These are phyloP conservation scores for Ganoderma lingzhi DNA, from an alignment of 1,284 basidiomycete species.

Conservation along the genomic window DNA sequence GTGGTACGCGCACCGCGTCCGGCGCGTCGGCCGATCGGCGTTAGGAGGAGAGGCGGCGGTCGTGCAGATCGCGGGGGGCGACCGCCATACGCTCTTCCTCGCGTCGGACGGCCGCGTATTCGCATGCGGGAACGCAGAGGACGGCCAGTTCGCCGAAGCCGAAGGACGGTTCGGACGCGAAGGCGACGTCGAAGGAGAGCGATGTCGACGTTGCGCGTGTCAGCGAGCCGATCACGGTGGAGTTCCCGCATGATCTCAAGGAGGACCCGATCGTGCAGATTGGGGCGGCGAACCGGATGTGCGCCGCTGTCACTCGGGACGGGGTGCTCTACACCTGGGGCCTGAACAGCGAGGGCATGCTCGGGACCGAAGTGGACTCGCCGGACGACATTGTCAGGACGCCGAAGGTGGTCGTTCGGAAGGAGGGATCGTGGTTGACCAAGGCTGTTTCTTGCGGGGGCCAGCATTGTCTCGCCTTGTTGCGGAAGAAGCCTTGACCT, in stretches of 20 bases:
- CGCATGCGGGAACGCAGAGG: slow-evolving; percentile 82
- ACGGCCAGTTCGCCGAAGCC: slow-evolving; percentile 80
- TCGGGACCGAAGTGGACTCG: slow-evolving; percentile 63
- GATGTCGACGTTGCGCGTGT: background rate
- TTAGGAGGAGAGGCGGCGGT: slow-evolving; percentile 72
- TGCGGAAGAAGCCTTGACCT: slow-evolving; percentile 58
- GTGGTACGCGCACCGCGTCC: slow-evolving; percentile 72
- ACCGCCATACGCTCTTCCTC: slow-evolving; percentile 89
- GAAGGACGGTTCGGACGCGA: slow-evolving; percentile 63
- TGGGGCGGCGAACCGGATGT: slow-evolving; percentile 79
- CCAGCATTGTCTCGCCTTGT: slow-evolving; percentile 71
- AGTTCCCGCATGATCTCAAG: slow-evolving; percentile 63
- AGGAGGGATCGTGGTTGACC: slow-evolving; percentile 68
- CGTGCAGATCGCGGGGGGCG: slow-evolving; percentile 79
- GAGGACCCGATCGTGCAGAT: slow-evolving; percentile 72
- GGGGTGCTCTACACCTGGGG: slow-evolving; percentile 91
- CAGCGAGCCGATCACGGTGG: slow-evolving; percentile 63
- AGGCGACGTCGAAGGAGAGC: slow-evolving; percentile 39
- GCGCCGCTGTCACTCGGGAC: slow-evolving; percentile 78
- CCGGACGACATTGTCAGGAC: slow-evolving; percentile 55
- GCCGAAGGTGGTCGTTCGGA: slow-evolving; percentile 66
- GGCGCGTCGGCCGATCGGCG: slow-evolving; percentile 67
- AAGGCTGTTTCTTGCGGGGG: slow-evolving; percentile 70
- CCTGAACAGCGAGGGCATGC: slow-evolving; percentile 76
- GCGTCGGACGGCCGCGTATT: slow-evolving; percentile 85